phyloP scores from a whole-genome alignment of 192 early-diverging fungal species.

The Linnemannia schmuckeri region DNA sequence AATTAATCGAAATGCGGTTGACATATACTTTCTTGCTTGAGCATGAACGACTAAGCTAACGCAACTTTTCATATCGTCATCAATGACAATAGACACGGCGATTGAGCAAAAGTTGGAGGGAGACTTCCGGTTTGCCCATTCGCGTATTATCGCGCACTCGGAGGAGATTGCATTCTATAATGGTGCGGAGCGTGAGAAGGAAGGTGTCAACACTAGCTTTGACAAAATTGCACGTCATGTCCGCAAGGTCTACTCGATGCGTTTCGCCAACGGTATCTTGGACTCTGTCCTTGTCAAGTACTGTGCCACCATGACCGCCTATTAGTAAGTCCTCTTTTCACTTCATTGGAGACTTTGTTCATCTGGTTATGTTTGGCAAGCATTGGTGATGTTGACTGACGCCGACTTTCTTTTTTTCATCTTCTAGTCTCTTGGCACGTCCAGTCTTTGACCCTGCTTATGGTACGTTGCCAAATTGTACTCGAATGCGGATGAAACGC shows the following conservation, averaged over 20 bases:
- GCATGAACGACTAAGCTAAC: neutral
- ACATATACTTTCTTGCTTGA: neutral
- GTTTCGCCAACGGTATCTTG: slow-evolving; percentile 74
- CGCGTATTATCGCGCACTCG: slow-evolving; percentile 86
- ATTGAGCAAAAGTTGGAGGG: slow-evolving; percentile 84
- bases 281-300: slow-evolving; percentile 77
- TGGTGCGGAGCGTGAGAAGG: slow-evolving; percentile 77
- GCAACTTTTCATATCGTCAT: neutral
- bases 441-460: slow-evolving; percentile 71
- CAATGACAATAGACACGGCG: slow-evolving; percentile 67
- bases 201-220: slow-evolving; percentile 76
- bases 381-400: neutral
- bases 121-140: slow-evolving; percentile 86
- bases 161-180: slow-evolving; percentile 87
- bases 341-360: no score
- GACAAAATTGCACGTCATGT: slow-evolving; percentile 67
- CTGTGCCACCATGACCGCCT: slow-evolving; percentile 75
- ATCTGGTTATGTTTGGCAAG: neutral
- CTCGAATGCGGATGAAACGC: neutral
- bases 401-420: slow-evolving; percentile 58
- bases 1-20: neutral
- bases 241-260: slow-evolving; percentile 68
- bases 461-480: slow-evolving; percentile 46
- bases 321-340: slow-evolving; percentile 61
- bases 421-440: slow-evolving; percentile 67